Evolutionary conservation across 2,329 filamentous ascomycete species (phyloP).

Genomic region (Aschersonia sp.): DNA sequence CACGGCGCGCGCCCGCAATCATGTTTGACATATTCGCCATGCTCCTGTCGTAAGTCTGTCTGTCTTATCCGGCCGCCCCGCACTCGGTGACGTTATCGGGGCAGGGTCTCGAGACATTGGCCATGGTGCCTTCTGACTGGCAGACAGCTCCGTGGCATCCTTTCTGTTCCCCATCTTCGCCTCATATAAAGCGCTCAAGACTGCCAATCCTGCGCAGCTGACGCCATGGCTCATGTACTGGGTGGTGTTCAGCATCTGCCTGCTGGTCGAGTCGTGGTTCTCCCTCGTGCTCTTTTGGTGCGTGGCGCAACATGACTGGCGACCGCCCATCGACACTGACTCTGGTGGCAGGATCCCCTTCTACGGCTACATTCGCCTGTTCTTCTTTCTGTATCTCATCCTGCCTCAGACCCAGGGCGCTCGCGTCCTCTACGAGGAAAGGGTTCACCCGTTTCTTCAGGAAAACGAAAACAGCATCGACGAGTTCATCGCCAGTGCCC

Average conservation of each 20-base stretch:
- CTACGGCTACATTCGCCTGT: constrained; percentile 80
- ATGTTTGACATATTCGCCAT: constrained; percentile 73
- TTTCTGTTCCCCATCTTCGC: constrained; percentile 93
- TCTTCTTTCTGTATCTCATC: constrained; percentile 85
- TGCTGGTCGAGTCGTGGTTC: constrained; percentile 76
- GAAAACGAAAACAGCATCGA: constrained; percentile 85
- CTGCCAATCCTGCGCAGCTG: constrained; percentile 73
- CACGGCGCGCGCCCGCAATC: constrained; percentile 8
- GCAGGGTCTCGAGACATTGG: not conserved
- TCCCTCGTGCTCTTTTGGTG: constrained; percentile 76
- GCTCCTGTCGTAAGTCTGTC: constrained; percentile 54
- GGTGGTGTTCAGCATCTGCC: constrained; percentile 73
- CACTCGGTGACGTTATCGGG: constrained; percentile 9
- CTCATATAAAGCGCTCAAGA: constrained; percentile 95
- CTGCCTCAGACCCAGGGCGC: constrained; percentile 96
- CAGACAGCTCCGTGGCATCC: constrained; percentile 61
- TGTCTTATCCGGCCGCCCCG: constrained; percentile 1
- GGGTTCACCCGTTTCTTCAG: constrained; percentile 77
- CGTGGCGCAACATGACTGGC: not conserved
- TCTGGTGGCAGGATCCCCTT: constrained; percentile 57
- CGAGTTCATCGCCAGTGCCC: constrained; percentile 67
- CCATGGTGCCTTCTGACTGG: not conserved
- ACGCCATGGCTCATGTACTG: constrained; percentile 99
- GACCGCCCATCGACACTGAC: not conserved
- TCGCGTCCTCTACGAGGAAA: constrained; percentile 67